Conservation (phyloP, 495 filamentous ascomycete genomes). For the Penicillium alfredii region DNA sequence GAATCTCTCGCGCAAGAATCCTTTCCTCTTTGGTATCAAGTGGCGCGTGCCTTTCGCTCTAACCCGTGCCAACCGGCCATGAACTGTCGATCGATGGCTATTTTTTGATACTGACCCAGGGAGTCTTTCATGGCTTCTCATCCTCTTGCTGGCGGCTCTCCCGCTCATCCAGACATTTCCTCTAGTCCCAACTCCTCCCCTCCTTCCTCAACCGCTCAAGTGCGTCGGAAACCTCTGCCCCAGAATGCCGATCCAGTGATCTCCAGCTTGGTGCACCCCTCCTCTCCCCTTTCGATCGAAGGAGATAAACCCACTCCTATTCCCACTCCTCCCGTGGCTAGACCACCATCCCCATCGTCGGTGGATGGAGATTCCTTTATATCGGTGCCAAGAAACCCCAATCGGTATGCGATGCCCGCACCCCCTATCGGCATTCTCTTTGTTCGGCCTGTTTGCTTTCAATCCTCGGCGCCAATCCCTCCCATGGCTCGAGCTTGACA, state of each 20-base stretch:
- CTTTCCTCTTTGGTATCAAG: constrained; percentile 5
- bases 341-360: constrained; percentile 18
- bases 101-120: constrained; percentile 22
- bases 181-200: constrained; percentile 13
- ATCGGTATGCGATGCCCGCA: constrained; percentile 35
- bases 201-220: constrained; percentile 18
- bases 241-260: constrained; percentile 29
- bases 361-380: constrained; percentile 29
- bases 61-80: constrained; percentile 21
- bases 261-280: constrained; percentile 21
- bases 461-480: constrained; percentile 1
- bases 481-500: constrained; percentile 7
- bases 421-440: constrained; percentile 7
- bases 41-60: constrained; percentile 16
- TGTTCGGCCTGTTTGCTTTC: too few relatives aligned
- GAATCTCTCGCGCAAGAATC: background rate
- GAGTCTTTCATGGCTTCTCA: constrained; percentile 27
- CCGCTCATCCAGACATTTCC: constrained; percentile 12
- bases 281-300: constrained; percentile 26
- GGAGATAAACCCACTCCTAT: constrained; percentile 23
- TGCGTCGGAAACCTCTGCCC: constrained; percentile 39
- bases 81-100: constrained; percentile 26
- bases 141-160: constrained; percentile 21
- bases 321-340: constrained; percentile 17
- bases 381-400: constrained; percentile 33